phyloP scores from a whole-genome alignment of 331 rosid genomes.

The Cydonia oblonga region DNA sequence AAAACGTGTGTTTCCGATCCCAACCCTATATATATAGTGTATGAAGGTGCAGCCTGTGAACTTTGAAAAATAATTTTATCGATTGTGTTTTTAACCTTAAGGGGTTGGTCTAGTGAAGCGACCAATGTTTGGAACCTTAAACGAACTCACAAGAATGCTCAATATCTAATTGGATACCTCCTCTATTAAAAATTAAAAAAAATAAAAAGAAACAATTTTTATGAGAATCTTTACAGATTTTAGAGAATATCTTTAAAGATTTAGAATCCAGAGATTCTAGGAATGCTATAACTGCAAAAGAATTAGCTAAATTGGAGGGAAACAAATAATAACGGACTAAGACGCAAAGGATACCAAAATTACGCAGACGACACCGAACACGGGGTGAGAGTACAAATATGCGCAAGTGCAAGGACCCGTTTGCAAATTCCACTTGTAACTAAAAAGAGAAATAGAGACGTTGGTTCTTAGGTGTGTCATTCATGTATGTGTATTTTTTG shows the following conservation, averaged over 20 bases:
- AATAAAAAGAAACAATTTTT: too few relatives aligned
- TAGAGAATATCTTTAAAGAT: neutral
- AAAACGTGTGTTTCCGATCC: too few relatives aligned
- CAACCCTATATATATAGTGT: too few relatives aligned
- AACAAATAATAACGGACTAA: neutral
- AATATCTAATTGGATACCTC: too few relatives aligned
- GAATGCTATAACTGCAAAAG: neutral
- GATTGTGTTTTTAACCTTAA: neutral
- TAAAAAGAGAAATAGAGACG: neutral
- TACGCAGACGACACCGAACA: too few relatives aligned
- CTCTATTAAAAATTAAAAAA: too few relatives aligned
- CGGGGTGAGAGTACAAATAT: neutral
- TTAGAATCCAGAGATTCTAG: neutral
- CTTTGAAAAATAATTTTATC: neutral
- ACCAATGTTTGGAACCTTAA: too few relatives aligned
- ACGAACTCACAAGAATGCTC: too few relatives aligned
- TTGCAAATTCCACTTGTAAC: neutral
- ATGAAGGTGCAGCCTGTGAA: neutral
- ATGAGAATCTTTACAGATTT: too few relatives aligned
- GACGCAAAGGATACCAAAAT: neutral
- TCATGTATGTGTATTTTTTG: too few relatives aligned
- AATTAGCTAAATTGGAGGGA: neutral
- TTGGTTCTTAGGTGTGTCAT: conserved; percentile 4
- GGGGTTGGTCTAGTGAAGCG: too few relatives aligned
- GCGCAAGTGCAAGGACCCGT: neutral